Evolutionary conservation across 2,329 filamentous ascomycete genomes (phyloP).

Genomic region (Trichoderma atroviride): DNA sequence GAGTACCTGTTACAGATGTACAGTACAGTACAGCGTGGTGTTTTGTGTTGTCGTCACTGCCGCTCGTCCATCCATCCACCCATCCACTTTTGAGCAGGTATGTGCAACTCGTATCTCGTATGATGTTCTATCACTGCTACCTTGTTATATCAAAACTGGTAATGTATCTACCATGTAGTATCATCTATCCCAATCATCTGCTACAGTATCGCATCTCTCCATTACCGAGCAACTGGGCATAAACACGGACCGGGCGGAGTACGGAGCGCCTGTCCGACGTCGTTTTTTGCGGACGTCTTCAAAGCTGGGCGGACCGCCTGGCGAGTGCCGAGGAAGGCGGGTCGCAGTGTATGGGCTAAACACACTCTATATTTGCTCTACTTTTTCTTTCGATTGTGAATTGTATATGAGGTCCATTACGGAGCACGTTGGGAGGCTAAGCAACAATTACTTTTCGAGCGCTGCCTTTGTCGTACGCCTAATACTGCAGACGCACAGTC

Average conservation of each 20-base stretch:
- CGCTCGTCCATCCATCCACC: not conserved
- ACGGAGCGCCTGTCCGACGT: not conserved
- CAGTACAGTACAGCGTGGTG: not conserved
- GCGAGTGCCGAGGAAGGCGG: not conserved
- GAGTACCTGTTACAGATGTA: not conserved
- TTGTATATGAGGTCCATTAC: not conserved
- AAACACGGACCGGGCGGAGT: constrained; percentile 1
- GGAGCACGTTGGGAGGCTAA: not conserved
- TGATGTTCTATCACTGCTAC: not conserved
- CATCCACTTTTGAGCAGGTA: not conserved
- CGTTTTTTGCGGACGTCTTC: not conserved
- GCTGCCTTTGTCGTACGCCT: not conserved
- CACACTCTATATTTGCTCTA: not conserved
- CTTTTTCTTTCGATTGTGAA: not conserved
- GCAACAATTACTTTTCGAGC: not conserved
- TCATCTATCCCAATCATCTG: not conserved
- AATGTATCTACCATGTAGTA: not conserved
- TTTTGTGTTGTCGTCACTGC: not conserved
- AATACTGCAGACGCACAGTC: not conserved
- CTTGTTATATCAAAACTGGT: not conserved
- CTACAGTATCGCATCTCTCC: not conserved
- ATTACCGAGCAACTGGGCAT: constrained; percentile 1
- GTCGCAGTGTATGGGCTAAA: not conserved
- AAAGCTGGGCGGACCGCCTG: not conserved
- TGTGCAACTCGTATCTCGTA: not conserved